Conservation (phyloP, 148 eudicot species). For the Spergularia marina region DNA sequence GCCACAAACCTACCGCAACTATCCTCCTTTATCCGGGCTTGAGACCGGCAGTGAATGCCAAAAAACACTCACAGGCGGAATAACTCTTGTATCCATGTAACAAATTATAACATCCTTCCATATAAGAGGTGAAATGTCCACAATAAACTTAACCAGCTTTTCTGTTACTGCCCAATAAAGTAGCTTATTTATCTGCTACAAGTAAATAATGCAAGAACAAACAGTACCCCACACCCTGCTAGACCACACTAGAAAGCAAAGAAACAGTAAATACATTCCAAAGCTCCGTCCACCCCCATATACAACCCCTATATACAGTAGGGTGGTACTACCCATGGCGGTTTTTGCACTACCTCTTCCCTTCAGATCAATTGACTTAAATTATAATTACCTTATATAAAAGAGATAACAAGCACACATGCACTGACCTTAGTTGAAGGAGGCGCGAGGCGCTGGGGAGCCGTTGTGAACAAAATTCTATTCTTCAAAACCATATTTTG, state of each 20-base stretch:
- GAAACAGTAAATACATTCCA: background rate
- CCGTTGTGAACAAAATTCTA: no score
- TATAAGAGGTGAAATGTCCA: background rate
- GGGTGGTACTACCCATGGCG: background rate
- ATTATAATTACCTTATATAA: background rate
- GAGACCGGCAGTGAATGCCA: no score
- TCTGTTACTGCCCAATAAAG: background rate
- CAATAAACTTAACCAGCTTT: background rate
- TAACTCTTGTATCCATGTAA: no score
- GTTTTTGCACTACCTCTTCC: background rate
- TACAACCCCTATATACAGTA: background rate
- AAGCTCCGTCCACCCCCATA: slow-evolving; percentile 4
- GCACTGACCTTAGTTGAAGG: background rate
- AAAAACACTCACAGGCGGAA: no score
- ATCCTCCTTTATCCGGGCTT: no score
- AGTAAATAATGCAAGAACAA: background rate
- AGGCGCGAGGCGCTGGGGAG: no score
- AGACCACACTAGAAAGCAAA: background rate
- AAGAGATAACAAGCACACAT: background rate
- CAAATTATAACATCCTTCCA: no score
- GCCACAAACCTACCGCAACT: no score
- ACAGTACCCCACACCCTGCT: background rate
- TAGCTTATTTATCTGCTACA: no score
- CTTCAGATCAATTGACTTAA: slow-evolving; percentile 3
- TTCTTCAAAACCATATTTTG: no score